phyloP scores from a whole-genome alignment of 495 filamentous ascomycete genomes.

The Penicillium robsamsonii region DNA sequence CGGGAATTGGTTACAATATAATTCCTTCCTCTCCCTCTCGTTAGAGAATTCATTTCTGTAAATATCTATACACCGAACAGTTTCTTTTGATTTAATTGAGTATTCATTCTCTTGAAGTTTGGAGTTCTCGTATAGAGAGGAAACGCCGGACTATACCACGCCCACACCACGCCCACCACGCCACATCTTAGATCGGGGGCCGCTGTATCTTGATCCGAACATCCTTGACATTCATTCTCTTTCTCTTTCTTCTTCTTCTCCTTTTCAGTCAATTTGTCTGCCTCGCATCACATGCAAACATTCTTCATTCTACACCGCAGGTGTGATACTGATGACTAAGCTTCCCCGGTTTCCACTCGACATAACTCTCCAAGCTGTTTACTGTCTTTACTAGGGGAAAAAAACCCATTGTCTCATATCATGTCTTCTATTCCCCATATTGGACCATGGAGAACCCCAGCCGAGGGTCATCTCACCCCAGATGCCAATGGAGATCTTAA shows the following conservation, averaged over 20 bases:
- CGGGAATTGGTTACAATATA: neutral
- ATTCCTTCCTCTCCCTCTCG: neutral
- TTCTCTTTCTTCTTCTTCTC: neutral
- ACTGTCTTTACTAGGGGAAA: conserved; percentile 10
- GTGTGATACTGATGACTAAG: conserved; percentile 28
- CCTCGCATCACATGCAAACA: conserved; percentile 3
- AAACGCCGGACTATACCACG: neutral
- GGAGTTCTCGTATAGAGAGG: too few relatives aligned
- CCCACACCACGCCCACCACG: neutral
- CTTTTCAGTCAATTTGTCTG: conserved; percentile 1
- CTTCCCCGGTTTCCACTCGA: conserved; percentile 14
- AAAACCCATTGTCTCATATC: conserved; percentile 8
- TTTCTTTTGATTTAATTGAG: too few relatives aligned
- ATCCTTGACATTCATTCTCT: too few relatives aligned
- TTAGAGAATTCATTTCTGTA: too few relatives aligned
- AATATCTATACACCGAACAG: too few relatives aligned
- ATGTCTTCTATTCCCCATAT: conserved; percentile 33
- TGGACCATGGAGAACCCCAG: conserved; percentile 41
- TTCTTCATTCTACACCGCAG: conserved; percentile 27
- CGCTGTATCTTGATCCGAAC: neutral
- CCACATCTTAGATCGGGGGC: neutral
- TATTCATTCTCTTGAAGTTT: too few relatives aligned
- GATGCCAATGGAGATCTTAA: conserved; percentile 43
- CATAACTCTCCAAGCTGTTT: conserved; percentile 1
- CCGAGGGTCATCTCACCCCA: conserved; percentile 39